These are phyloP conservation scores for Torrubiella hemipterigena DNA, from an alignment of 2,329 filamentous ascomycete species.

Conservation along the genomic window DNA sequence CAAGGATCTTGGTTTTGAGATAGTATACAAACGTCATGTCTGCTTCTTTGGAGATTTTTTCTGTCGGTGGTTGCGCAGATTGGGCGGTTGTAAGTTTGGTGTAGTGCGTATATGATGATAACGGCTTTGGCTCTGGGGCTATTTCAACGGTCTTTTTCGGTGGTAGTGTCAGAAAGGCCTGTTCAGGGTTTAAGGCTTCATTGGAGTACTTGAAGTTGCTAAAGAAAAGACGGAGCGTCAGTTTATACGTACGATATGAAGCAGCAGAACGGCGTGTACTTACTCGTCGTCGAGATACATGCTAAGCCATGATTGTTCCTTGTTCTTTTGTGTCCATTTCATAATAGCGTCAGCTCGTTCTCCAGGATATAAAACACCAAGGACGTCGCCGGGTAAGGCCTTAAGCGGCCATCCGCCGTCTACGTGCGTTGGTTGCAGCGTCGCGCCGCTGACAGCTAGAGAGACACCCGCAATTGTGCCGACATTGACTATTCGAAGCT, in stretches of 20 bases:
- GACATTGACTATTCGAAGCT: conserved; percentile 13
- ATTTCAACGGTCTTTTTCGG: too few species aligned
- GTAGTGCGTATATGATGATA: too few species aligned
- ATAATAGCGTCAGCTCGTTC: conserved; percentile 12
- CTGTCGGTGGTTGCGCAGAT: too few species aligned
- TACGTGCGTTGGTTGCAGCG: conserved; percentile 10
- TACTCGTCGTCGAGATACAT: conserved; percentile 15
- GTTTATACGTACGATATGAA: not conserved
- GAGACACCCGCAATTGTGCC: conserved; percentile 12
- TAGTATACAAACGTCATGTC: too few species aligned
- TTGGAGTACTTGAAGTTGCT: conserved; percentile 13
- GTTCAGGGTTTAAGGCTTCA: conserved; percentile 8
- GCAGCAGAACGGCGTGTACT: conserved; percentile 1
- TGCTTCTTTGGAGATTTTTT: too few species aligned
- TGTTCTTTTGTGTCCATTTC: conserved; percentile 7
- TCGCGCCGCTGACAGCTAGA: conserved; percentile 10
- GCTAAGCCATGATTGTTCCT: conserved; percentile 8
- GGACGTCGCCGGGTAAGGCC: conserved; percentile 5
- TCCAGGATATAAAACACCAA: conserved; percentile 15
- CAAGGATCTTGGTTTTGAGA: conserved; percentile 12
- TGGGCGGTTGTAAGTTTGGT: too few species aligned
- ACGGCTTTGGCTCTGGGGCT: too few species aligned
- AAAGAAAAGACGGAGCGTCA: not conserved
- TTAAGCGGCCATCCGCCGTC: conserved; percentile 12
- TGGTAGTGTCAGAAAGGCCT: too few species aligned